Base-by-base conservation (phyloP, 345 rosid genomes). In the Salix exigua region DNA sequence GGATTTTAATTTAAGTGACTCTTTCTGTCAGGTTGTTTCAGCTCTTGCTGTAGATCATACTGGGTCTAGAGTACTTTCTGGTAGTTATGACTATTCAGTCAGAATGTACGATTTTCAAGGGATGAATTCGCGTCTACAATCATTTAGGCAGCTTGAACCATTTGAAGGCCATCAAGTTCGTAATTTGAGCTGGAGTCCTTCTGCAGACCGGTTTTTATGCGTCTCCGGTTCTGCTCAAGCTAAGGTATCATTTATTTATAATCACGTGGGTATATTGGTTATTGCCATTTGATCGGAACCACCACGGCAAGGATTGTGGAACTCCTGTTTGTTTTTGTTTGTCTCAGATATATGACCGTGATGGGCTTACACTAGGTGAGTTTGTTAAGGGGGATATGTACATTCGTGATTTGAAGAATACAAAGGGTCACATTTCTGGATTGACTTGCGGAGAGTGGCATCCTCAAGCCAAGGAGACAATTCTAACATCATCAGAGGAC, bases 331-430 rank as follows among this genome's bases (percentile, higher is more conserved):
- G 18, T 67, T 58, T 61, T 71, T 21, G 18, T 74, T 73, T 80
- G 42, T 55, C 44, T 72, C 84, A 95, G 99, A 93, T 93, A 81
- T 96, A 86, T 82, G 99, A 96, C 78, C 94, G 99, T 12, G 99
- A 93, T 83, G 99, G 99, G 31, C 95, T 96, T 78, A 90, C 93
- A 9, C 83, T 96, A 55, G 99, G 98, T 19, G 99, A 96, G 87
- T 96, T 92, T 79, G 80, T 93, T n/a, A 96, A 96, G 71, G 99
- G 99, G 60, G 99, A 96, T 82, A 96, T 96, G 99, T 93, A 96
- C 38, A 93, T 96, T 71, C 97, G 97, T 70, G 98, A 96, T 87
- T 85, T 96, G 65, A 96, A 96, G 88, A 93, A 93, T 83, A 96
- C 99, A 1, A 93, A 96, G 82, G 99, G 99, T 12, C 99, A 96